Base-by-base conservation (phyloP, 139 green algal genomes). In the Nannochloris sp. region DNA sequence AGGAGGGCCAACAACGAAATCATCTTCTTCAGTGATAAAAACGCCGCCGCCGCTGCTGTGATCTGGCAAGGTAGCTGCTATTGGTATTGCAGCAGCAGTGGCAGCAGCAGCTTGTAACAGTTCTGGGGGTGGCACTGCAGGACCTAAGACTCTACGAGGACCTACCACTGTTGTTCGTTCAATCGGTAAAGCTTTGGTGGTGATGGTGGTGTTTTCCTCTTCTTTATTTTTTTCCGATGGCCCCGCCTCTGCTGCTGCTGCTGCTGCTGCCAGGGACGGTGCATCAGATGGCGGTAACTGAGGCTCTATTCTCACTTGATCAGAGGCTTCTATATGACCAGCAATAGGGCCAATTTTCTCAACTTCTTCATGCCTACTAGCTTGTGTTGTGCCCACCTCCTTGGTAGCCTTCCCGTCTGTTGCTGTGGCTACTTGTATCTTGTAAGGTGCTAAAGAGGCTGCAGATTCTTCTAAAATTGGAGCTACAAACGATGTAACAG, bases 1-100 rank as follows among this genome's bases (percentile, higher is more conserved):
- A 29, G 75, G 61, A 1, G 86, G 86, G 3, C 84, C 87, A 19
- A 91, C 73, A 57, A 92, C 7, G 5, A 73, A 34, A 8, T 73
- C 75, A 5, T 65, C 68, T 10, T 66, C 75, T 9, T 66, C 74
- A n/a, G 70, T 76, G 14, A 61, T 77, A 9, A 46, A 30, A 8
- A 5, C 36, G 39, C 36, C 23, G 24, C 44, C 36, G 61, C 72
- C 3, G 61, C 38, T n/a, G 33, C 51, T 56, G 19, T 58, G n/a
- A n/a, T n/a, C n/a, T n/a, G 23, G 24, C 14, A 53, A 15, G 19
- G 9, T 12, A 45, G 9, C 55, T 37, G 61, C 36, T n/a, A 36
- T 53, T 19, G 14, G 56, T 60, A 75, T 42, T n/a, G 64, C 34
- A 42, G 57, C 61, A 47, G 56, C 65, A 14, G 58, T 64, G 2